phyloP scores from a whole-genome alignment of 805 yeast species.

The Lachancea quebecensis region DNA sequence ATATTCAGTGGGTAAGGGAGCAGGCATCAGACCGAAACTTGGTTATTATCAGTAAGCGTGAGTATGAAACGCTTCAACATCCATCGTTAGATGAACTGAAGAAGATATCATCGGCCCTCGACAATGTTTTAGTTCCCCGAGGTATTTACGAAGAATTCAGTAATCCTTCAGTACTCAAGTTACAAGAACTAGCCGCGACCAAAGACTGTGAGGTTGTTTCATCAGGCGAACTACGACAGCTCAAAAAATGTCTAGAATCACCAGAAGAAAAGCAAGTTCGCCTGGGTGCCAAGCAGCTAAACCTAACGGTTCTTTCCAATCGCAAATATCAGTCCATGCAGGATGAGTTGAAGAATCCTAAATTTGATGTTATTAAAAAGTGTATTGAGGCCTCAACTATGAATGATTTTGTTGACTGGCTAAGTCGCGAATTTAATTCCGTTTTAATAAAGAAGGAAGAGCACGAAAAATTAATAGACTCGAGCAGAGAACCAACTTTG shows the following conservation, averaged over 20 bases:
- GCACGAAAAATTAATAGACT: constrained; percentile 3
- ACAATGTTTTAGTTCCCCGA: constrained; percentile 11
- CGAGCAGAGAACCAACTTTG: constrained; percentile 10
- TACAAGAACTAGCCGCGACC: constrained; percentile 5
- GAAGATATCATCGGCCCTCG: constrained; percentile 5
- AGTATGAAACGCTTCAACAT: too few species aligned
- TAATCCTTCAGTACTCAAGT: constrained; percentile 8
- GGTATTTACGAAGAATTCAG: not conserved
- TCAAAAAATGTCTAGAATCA: constrained; percentile 2
- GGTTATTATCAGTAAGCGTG: too few species aligned
- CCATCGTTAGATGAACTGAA: not conserved
- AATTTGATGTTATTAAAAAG: not conserved
- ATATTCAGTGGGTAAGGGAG: not conserved
- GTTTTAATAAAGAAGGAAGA: constrained; percentile 5
- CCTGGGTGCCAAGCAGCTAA: constrained; percentile 9
- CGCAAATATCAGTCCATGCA: constrained; percentile 9
- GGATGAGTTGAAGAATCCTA: constrained; percentile 9
- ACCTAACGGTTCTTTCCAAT: constrained; percentile 11
- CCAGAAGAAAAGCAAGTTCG: constrained; percentile 14
- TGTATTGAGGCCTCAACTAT: not conserved
- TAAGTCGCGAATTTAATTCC: not conserved
- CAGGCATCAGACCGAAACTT: not conserved
- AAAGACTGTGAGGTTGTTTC: constrained; percentile 20
- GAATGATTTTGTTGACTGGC: not conserved
- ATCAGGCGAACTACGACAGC: not conserved